phyloP scores from a whole-genome alignment of 768 basidiomycete genomes.

The Suillus placidus region DNA sequence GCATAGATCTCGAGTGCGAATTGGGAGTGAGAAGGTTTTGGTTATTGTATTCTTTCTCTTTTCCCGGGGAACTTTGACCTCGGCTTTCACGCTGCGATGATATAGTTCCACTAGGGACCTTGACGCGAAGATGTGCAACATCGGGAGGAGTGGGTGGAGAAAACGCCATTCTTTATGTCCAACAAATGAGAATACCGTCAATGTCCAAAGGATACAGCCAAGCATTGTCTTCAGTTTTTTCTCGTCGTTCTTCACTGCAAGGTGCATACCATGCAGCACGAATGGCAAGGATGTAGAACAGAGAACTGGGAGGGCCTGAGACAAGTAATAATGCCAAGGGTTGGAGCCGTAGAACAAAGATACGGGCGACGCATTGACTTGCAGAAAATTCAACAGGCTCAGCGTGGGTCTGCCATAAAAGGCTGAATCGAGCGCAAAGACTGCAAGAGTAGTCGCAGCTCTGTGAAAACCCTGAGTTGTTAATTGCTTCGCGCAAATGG shows the following conservation, averaged over 20 bases:
- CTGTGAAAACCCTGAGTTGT: conserved; percentile 13
- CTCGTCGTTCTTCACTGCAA: conserved; percentile 24
- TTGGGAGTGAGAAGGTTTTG: conserved; percentile 27
- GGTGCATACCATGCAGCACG: conserved; percentile 60
- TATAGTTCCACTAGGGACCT: conserved; percentile 64
- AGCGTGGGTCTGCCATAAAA: conserved; percentile 71
- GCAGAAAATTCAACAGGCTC: conserved; percentile 81
- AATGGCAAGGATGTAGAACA: conserved; percentile 77
- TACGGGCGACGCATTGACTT: conserved; percentile 79
- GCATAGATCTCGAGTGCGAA: conserved; percentile 39
- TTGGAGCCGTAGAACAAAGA: conserved; percentile 92
- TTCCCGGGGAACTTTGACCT: conserved; percentile 3
- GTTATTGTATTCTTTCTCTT: conserved; percentile 9
- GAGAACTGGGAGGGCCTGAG: conserved; percentile 84
- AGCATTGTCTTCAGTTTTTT: conserved; percentile 48
- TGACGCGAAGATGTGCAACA: conserved; percentile 79
- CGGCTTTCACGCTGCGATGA: conserved; percentile 7
- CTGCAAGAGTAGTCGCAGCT: conserved; percentile 21
- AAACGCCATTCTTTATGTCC: conserved; percentile 99
- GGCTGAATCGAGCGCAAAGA: conserved; percentile 62
- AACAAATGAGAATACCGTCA: conserved; percentile 71
- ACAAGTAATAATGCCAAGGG: conserved; percentile 87
- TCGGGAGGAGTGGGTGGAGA: conserved; percentile 86
- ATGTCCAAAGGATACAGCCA: conserved; percentile 59
- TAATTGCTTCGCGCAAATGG: conserved; percentile 9